Percentiles rank a stretch among this genome's conserved stretches.
Conservation (phyloP, 2,329 filamentous ascomycete genomes). For the Hymenoscyphus occultus region DNA sequence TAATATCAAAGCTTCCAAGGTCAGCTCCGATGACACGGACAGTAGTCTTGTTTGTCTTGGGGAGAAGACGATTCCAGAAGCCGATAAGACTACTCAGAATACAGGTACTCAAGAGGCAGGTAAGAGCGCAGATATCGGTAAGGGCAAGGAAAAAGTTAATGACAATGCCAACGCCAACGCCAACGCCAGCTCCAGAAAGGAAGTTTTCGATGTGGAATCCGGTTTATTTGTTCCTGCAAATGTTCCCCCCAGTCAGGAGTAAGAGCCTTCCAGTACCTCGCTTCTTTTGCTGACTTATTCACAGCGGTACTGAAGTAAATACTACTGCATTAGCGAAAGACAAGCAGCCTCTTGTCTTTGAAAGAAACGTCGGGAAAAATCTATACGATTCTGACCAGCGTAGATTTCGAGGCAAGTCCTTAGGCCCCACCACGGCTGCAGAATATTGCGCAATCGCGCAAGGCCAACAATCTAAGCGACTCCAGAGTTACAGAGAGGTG, state of each 20-base stretch:
- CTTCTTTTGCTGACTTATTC: neutral
- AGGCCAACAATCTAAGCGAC: neutral
- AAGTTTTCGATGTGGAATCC: neutral
- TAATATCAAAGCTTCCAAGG: constrained; percentile 19
- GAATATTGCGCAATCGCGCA: constrained; percentile 1
- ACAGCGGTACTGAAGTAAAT: neutral
- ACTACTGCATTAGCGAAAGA: neutral
- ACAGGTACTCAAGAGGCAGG: neutral
- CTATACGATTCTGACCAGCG: neutral
- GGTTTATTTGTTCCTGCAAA: neutral
- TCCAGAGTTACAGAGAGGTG: neutral
- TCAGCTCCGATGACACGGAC: neutral
- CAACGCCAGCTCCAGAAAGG: neutral
- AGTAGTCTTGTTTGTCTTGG: neutral
- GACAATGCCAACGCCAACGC: neutral
- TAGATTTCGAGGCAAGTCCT: neutral
- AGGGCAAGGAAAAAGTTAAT: neutral
- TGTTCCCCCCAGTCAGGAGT: neutral
- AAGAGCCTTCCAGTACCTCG: neutral
- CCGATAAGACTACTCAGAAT: neutral
- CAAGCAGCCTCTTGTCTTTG: neutral
- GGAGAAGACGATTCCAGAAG: neutral
- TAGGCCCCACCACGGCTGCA: constrained; percentile 7
- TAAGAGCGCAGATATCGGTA: neutral
- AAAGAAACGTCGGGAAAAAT: neutral